These are phyloP conservation scores for Aspergillus ochraceus DNA, from an alignment of 2,329 filamentous ascomycete species.

Conservation along the genomic window DNA sequence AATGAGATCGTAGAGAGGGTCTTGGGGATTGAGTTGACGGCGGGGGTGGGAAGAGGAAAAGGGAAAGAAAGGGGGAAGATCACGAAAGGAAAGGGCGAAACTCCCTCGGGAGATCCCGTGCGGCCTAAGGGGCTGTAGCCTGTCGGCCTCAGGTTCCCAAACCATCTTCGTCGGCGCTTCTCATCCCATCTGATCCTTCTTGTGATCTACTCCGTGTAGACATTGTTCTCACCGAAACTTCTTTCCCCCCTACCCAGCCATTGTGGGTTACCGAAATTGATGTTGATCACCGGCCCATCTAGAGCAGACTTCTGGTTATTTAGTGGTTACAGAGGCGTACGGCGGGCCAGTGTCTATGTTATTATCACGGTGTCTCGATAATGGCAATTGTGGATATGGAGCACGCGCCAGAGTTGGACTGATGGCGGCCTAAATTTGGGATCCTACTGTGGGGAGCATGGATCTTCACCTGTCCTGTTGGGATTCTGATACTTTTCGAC, in stretches of 20 bases:
- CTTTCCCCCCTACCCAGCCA: not conserved
- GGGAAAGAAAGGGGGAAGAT: not conserved
- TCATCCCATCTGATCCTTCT: not conserved
- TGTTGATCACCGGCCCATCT: conserved; percentile 1
- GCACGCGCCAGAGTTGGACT: not conserved
- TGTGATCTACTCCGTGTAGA: not conserved
- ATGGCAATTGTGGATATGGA: not conserved
- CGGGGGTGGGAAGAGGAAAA: not conserved
- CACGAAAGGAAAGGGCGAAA: not conserved
- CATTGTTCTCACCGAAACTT: not conserved
- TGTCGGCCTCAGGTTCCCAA: not conserved
- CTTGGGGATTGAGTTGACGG: conserved; percentile 3
- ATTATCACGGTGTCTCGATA: not conserved
- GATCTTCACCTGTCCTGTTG: conserved; percentile 15
- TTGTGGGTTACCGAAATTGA: not conserved
- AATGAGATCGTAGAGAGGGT: conserved; percentile 3
- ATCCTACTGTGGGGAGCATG: conserved; percentile 19
- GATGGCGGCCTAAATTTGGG: conserved; percentile 19
- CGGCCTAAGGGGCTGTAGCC: not conserved
- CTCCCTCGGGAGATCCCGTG: not conserved
- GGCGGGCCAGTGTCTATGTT: not conserved
- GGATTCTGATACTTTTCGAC: conserved; percentile 14
- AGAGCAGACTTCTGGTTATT: not conserved
- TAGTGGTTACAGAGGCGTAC: not conserved
- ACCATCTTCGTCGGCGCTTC: not conserved